phyloP scores from a whole-genome alignment of 495 filamentous ascomycete species.

The Niebla homalea region DNA sequence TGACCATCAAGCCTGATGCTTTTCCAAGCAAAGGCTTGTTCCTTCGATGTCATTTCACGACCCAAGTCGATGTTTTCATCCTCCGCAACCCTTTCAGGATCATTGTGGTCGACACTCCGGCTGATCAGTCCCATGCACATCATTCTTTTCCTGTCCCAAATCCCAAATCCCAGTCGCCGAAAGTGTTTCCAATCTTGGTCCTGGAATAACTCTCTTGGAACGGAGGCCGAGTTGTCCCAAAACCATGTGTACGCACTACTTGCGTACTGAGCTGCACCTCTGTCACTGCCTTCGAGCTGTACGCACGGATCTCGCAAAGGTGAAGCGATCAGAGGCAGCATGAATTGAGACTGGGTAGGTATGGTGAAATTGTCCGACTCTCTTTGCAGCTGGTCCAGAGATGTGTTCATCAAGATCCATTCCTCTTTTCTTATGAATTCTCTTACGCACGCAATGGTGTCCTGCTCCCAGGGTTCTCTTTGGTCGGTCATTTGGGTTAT shows the following conservation, averaged over 20 bases:
- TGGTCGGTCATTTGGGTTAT: too few species aligned
- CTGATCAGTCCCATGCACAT: background rate
- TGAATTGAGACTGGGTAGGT: background rate
- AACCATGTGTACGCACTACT: background rate
- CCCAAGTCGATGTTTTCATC: too few species aligned
- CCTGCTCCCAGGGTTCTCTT: too few species aligned
- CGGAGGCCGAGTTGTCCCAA: background rate
- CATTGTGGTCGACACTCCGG: too few species aligned
- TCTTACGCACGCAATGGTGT: too few species aligned
- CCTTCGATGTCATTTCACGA: too few species aligned
- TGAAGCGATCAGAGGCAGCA: background rate
- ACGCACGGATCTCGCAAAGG: background rate
- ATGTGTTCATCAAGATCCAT: too few species aligned
- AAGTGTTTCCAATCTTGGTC: background rate
- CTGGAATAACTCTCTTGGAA: background rate
- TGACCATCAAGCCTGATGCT: too few species aligned
- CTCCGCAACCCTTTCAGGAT: too few species aligned
- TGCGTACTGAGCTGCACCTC: background rate
- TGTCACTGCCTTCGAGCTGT: background rate
- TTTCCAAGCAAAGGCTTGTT: too few species aligned
- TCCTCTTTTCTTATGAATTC: too few species aligned
- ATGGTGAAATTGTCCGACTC: background rate
- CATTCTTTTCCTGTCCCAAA: background rate
- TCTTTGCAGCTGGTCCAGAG: too few species aligned
- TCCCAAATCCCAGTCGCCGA: background rate